Base-by-base conservation (phyloP, 805 yeast species). In the Candida gorgasii region DNA sequence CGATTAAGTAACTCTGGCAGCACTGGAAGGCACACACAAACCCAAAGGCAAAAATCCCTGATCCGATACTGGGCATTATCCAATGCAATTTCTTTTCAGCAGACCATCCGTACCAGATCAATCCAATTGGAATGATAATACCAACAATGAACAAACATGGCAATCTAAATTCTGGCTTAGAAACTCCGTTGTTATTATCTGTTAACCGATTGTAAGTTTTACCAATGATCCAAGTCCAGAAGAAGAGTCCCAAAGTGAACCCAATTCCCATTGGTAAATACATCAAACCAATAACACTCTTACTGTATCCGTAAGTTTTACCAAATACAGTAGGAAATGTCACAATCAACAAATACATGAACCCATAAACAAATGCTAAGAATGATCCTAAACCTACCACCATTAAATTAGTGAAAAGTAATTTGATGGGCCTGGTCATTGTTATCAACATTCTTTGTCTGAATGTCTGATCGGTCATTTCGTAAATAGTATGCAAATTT, bases 81-180 rank as follows among this genome's bases (percentile, higher is more conserved):
- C 85, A 84, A 40, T 71, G 79, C 33, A 79, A 54, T 22, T 73
- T 56, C 23, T 73, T 65, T 52, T 80, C 65, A 1, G 85, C 82
- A 24, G 82, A 73, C 89, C 89, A 84, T 12, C 89, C 89, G 52
- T 79, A 82, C 79, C 86, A 79, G 46, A 84, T 64, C 31, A 83
- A 62, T 0, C 88, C 89, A 11, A 71, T 66, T 0, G 88, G 82
- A 48, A 79, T 70, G 13, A 73, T 53, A 26, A 82, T 48, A 1
- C 84, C 80, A 14, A 76, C 65, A 12, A 67, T 58, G 47, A 78
- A 65, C 30, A 82, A 57, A 40, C 74, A 62, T 11, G 82, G 82
- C 22, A 83, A 55, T 36, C 86, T 63, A 55, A 58, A 80, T 54
- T 83, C 89, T 1, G 88, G 88, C 47, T 76, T 76, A 8, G 78